phyloP scores from a whole-genome alignment of 176 grass and related monocot species.

The Raddia distichophylla region DNA sequence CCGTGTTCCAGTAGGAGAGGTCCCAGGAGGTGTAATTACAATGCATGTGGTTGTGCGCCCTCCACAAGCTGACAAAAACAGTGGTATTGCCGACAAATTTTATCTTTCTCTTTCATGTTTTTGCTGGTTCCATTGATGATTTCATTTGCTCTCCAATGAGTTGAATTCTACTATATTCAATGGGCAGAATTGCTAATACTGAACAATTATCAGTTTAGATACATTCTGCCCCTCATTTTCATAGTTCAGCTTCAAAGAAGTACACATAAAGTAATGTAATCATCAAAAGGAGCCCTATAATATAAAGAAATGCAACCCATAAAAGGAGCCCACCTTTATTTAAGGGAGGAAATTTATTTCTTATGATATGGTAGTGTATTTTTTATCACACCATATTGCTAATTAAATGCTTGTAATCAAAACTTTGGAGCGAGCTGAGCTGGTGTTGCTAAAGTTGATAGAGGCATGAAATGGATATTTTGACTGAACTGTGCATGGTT shows the following conservation, averaged over 20 bases:
- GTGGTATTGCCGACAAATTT: conserved; percentile 57
- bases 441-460: not conserved
- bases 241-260: not conserved
- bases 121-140: conserved; percentile 30
- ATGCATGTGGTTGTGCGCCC: conserved; percentile 93
- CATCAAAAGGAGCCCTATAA: not conserved
- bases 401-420: not conserved
- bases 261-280: not conserved
- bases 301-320: not conserved
- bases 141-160: not conserved
- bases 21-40: conserved; percentile 87
- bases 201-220: not conserved
- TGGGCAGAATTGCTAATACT: not conserved
- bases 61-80: conserved; percentile 78
- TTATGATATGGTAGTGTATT: not conserved
- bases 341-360: not conserved
- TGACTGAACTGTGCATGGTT: not conserved
- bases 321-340: conserved; percentile 10
- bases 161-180: conserved; percentile 7
- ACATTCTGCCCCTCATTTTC: not conserved
- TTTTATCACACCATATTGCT: not conserved
- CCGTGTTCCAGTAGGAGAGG: conserved; percentile 73
- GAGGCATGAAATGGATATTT: not conserved
- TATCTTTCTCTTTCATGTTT: conserved; percentile 21
- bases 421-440: not conserved